Evolutionary conservation across 768 basidiomycete genomes (phyloP).

Genomic region (Boletus tomentosulus): DNA sequence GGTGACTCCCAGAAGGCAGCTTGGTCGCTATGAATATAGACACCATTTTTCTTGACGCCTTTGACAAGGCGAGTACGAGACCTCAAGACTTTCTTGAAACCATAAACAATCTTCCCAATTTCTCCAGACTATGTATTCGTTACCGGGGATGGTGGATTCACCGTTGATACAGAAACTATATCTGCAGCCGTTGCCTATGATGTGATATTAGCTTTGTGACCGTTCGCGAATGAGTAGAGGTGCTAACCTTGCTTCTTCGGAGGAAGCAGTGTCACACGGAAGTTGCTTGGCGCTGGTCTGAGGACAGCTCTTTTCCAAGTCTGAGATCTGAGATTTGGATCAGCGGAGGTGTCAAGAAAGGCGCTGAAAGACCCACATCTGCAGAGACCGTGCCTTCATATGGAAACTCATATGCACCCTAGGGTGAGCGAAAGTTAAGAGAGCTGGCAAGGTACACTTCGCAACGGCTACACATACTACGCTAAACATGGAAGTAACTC

Average conservation of each 20-base stretch:
- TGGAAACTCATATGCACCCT: constrained; percentile 7
- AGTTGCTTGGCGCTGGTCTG: constrained; percentile 53
- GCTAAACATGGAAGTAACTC: not conserved
- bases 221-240: not conserved
- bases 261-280: constrained; percentile 54
- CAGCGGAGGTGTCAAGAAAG: not conserved
- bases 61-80: constrained; percentile 69
- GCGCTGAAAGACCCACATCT: constrained; percentile 22
- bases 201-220: not conserved
- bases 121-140: constrained; percentile 72
- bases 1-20: constrained; percentile 85
- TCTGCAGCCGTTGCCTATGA: constrained; percentile 46
- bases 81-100: constrained; percentile 68
- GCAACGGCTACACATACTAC: constrained; percentile 11
- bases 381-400: constrained; percentile 11
- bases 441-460: not conserved
- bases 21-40: constrained; percentile 63
- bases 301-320: constrained; percentile 59
- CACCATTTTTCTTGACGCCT: constrained; percentile 66
- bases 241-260: constrained; percentile 55
- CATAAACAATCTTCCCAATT: constrained; percentile 80
- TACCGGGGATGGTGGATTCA: constrained; percentile 32
- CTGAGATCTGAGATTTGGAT: constrained; percentile 44
- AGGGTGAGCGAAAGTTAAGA: not conserved
- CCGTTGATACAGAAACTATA: constrained; percentile 59